A percentile compares a stretch with the other conserved stretches of the same genome.
These are phyloP conservation scores for Pichia sp. DNA, from an alignment of 1,139 yeast genomes.

Conservation along the genomic window DNA sequence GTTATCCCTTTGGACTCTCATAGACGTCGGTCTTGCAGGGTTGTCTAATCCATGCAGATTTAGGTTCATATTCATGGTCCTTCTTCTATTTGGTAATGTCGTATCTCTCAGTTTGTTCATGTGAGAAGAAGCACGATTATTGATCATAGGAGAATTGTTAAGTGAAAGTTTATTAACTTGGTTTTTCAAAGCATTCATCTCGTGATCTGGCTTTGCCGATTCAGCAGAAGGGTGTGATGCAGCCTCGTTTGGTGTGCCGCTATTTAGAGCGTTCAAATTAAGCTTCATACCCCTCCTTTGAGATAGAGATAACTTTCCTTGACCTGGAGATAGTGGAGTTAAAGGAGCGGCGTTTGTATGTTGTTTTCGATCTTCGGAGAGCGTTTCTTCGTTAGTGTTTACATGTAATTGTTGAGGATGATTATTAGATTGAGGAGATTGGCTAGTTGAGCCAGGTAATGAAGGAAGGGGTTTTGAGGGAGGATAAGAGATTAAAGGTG, in stretches of 20 bases:
- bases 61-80: conserved; percentile 14
- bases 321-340: neutral
- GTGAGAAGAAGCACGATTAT: conserved; percentile 9
- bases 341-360: neutral
- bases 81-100: conserved; percentile 23
- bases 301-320: conserved; percentile 41
- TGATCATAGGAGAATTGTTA: conserved; percentile 2
- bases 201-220: neutral
- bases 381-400: neutral
- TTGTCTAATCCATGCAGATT: conserved; percentile 11
- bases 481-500: neutral
- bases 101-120: conserved; percentile 25
- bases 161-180: conserved; percentile 10
- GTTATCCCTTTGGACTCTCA: conserved; percentile 25
- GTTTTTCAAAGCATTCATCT: conserved; percentile 3
- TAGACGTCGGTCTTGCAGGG: neutral
- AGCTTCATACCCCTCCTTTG: conserved; percentile 58
- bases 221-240: neutral
- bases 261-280: conserved; percentile 37
- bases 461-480: conserved; percentile 7
- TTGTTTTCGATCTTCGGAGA: neutral
- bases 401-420: neutral
- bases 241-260: conserved; percentile 2
- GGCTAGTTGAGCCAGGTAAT: neutral
- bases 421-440: neutral